Percentiles rank a stretch among this genome's conserved stretches.
phyloP scores from a whole-genome alignment of 2,329 filamentous ascomycete species.

The Phialemoniopsis sp. region DNA sequence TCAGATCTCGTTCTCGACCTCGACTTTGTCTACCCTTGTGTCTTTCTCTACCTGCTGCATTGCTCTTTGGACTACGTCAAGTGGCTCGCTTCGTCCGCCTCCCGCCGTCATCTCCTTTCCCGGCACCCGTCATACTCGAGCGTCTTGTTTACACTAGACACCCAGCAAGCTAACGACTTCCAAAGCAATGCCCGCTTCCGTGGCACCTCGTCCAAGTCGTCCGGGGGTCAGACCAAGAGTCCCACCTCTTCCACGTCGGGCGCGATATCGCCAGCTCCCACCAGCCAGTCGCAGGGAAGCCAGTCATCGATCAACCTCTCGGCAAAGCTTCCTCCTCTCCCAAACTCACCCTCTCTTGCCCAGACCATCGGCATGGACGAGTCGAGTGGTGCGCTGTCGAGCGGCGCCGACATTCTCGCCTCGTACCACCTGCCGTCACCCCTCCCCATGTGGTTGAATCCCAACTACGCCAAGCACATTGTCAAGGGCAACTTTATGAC shows the following conservation, averaged over 20 bases:
- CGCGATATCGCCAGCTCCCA: too few species aligned
- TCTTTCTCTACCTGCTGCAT: too few species aligned
- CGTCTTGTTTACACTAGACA: too few species aligned
- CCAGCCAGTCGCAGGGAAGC: conserved; percentile 35
- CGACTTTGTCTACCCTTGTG: too few species aligned
- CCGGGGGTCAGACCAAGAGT: conserved; percentile 1
- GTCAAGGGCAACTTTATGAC: conserved; percentile 93
- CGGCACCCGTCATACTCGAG: too few species aligned
- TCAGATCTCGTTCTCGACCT: too few species aligned
- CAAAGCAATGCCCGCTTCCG: conserved; percentile 5
- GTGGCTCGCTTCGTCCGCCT: too few species aligned
- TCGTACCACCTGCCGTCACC: conserved; percentile 31
- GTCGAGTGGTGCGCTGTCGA: conserved; percentile 40
- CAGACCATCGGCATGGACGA: conserved; percentile 68
- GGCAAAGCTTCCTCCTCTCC: conserved; percentile 57
- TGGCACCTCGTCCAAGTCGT: not conserved
- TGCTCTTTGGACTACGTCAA: too few species aligned
- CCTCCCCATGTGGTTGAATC: conserved; percentile 61
- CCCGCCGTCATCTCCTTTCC: too few species aligned
- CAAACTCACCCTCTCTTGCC: conserved; percentile 59
- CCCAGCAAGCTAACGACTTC: too few species aligned
- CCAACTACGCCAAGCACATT: conserved; percentile 67
- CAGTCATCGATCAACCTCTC: conserved; percentile 48
- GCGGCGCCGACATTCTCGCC: conserved; percentile 50
- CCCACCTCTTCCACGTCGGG: not conserved